These are phyloP conservation scores for Prunus armeniaca DNA, from an alignment of 306 rosid species.

Conservation along the genomic window DNA sequence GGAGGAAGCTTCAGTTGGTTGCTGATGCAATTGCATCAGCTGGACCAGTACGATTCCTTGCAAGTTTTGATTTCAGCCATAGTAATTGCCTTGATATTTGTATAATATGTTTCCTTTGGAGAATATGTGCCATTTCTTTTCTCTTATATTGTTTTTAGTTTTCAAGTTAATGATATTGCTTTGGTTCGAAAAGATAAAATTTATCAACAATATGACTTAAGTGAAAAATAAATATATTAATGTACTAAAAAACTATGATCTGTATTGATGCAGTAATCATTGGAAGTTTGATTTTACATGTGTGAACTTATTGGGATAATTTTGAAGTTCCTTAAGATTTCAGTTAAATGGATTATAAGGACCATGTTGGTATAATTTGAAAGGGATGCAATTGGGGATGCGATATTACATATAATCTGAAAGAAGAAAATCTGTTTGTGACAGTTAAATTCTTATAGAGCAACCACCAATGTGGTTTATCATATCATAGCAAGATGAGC, in stretches of 20 bases:
- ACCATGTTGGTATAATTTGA: not conserved
- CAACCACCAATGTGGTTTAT: not conserved
- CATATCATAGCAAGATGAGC: not conserved
- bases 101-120: not conserved
- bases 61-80: not conserved
- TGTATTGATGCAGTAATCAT: no score
- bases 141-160: not conserved
- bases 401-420: not conserved
- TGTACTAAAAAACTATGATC: no score
- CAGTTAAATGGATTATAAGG: not conserved
- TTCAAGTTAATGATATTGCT: not conserved
- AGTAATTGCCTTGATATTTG: not conserved
- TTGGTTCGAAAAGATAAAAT: not conserved
- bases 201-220: not conserved
- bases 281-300: not conserved
- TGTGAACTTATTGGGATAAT: not conserved
- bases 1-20: not conserved
- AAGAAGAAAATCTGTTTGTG: not conserved
- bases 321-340: not conserved
- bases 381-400: not conserved
- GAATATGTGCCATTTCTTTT: not conserved
- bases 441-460: not conserved
- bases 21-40: not conserved
- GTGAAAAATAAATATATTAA: no score
- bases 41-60: not conserved